Conservation (phyloP, 1,139 yeast species). For the Debaryomyces nepalensis region DNA sequence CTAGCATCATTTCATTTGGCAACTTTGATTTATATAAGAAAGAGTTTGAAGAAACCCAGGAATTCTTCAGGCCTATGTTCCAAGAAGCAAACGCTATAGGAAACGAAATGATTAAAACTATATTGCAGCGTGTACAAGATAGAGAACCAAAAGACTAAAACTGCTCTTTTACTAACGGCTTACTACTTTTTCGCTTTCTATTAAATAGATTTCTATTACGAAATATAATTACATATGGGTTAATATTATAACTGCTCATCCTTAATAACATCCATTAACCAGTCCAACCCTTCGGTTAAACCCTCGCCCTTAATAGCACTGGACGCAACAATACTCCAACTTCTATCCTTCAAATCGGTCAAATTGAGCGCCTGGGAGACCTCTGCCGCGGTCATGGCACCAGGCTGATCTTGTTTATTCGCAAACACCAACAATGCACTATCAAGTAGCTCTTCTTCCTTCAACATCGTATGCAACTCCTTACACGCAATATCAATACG, state of each 20-base stretch:
- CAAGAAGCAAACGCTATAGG: slow-evolving; percentile 89
- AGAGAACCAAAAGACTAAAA: slow-evolving; percentile 26
- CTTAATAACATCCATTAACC: slow-evolving; percentile 95
- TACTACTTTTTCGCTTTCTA: slow-evolving; percentile 5
- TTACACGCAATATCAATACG: slow-evolving; percentile 86
- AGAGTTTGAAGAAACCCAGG: slow-evolving; percentile 78
- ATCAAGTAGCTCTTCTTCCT: slow-evolving; percentile 89
- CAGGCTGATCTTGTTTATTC: slow-evolving; percentile 95
- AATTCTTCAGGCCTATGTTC: slow-evolving; percentile 82
- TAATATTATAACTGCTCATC: slow-evolving; percentile 72
- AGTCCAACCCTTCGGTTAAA: slow-evolving; percentile 91
- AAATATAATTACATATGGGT: slow-evolving; percentile 8
- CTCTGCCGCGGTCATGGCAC: slow-evolving; percentile 93
- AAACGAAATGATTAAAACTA: slow-evolving; percentile 95
- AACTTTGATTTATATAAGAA: slow-evolving; percentile 72
- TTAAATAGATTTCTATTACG: slow-evolving; percentile 7
- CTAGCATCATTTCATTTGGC: slow-evolving; percentile 76
- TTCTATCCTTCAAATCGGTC: slow-evolving; percentile 89
- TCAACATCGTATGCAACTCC: slow-evolving; percentile 88
- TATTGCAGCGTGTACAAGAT: slow-evolving; percentile 56
- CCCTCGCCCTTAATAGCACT: slow-evolving; percentile 98
- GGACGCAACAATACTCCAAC: slow-evolving; percentile 97
- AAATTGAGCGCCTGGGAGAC: slow-evolving; percentile 86
- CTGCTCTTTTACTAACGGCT: background rate
- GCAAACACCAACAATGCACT: slow-evolving; percentile 94